Evolutionary conservation across 2,329 filamentous ascomycete genomes (phyloP).

Genomic region (Aureobasidium namibiae): DNA sequence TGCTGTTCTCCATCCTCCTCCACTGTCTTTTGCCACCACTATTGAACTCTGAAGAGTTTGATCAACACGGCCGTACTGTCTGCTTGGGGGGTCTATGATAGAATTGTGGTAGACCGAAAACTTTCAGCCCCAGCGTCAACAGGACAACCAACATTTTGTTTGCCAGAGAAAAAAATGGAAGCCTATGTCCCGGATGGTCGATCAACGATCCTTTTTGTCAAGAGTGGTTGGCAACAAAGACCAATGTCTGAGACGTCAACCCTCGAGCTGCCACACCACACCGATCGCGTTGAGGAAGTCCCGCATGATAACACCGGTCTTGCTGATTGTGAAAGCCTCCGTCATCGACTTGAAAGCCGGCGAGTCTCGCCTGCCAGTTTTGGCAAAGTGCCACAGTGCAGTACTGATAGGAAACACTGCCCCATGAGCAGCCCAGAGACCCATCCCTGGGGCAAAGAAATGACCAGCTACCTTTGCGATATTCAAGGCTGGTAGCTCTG

Average conservation of each 20-base stretch:
- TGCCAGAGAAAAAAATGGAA: too few species aligned
- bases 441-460: neutral
- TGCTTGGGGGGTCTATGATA: too few species aligned
- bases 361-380: neutral
- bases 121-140: too few species aligned
- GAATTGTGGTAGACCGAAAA: too few species aligned
- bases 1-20: too few species aligned
- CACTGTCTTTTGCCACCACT: too few species aligned
- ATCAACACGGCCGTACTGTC: too few species aligned
- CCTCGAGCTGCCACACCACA: neutral
- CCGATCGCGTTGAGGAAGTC: neutral
- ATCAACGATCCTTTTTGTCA: too few species aligned
- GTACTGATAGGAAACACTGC: neutral
- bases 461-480: neutral
- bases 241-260: neutral
- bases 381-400: neutral
- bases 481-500: neutral
- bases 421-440: neutral
- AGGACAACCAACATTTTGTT: too few species aligned
- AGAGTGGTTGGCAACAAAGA: too few species aligned
- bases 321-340: neutral
- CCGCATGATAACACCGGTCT: neutral
- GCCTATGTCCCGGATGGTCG: too few species aligned
- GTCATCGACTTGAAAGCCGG: neutral
- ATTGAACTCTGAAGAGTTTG: too few species aligned